Evolutionary conservation across 805 yeast genomes (phyloP).

Genomic region (Saccharomyces kudriavzevii): DNA sequence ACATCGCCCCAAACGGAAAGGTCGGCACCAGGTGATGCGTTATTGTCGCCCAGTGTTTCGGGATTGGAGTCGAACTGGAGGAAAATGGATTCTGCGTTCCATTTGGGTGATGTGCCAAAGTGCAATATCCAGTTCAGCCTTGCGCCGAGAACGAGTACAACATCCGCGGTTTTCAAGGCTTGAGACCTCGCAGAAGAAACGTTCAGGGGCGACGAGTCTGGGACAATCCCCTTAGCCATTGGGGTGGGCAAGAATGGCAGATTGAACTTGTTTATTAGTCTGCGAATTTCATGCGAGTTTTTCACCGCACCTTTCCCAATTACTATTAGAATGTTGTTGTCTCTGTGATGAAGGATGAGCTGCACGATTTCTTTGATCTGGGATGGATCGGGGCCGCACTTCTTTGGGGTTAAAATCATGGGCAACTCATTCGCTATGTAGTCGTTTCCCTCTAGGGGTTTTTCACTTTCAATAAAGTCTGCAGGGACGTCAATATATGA

Average conservation of each 20-base stretch:
- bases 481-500: slow-evolving; percentile 63
- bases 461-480: slow-evolving; percentile 36
- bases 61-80: slow-evolving; percentile 50
- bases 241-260: slow-evolving; percentile 65
- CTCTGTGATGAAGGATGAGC: slow-evolving; percentile 28
- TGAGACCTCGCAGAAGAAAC: slow-evolving; percentile 57
- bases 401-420: slow-evolving; percentile 6
- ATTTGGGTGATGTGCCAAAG: slow-evolving; percentile 53
- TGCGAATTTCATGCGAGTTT: slow-evolving; percentile 32
- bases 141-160: slow-evolving; percentile 55
- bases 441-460: slow-evolving; percentile 2
- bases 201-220: slow-evolving; percentile 41
- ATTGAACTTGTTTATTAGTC: slow-evolving; percentile 35
- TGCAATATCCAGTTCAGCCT: slow-evolving; percentile 69
- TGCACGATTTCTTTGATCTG: slow-evolving; percentile 28
- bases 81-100: slow-evolving; percentile 37
- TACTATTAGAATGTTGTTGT: slow-evolving; percentile 44
- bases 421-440: neutral
- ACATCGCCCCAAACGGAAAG: slow-evolving; percentile 53
- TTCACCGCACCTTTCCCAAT: slow-evolving; percentile 63
- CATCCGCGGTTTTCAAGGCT: slow-evolving; percentile 51
- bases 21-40: slow-evolving; percentile 23
- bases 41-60: slow-evolving; percentile 45
- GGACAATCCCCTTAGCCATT: slow-evolving; percentile 67
- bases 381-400: slow-evolving; percentile 11